Percentiles rank a stretch among this genome's conserved stretches.
Evolutionary conservation across 805 yeast species (phyloP).

Genomic region (Gaillardinia entomophila): DNA sequence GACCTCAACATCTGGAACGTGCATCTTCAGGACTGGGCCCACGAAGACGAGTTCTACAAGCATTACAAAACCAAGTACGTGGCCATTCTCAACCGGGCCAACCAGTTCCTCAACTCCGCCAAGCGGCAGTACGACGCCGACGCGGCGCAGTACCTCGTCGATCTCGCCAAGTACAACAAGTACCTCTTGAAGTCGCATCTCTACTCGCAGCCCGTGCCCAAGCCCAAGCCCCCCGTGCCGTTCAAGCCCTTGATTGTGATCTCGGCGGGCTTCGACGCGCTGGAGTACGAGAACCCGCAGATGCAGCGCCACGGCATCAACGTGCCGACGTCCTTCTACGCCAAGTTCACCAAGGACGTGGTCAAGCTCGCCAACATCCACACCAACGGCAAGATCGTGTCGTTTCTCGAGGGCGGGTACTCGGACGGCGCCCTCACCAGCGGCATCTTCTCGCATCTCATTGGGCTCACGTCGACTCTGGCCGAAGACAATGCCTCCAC

Average conservation of each 20-base stretch:
- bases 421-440: slow-evolving; percentile 76
- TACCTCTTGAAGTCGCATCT: slow-evolving; percentile 25
- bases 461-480: slow-evolving; percentile 48
- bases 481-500: slow-evolving; percentile 16
- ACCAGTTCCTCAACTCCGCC: slow-evolving; percentile 51
- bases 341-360: slow-evolving; percentile 66
- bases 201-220: slow-evolving; percentile 17
- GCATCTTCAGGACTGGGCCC: slow-evolving; percentile 62
- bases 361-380: slow-evolving; percentile 61
- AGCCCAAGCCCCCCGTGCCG: slow-evolving; percentile 31
- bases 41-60: slow-evolving; percentile 59
- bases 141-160: slow-evolving; percentile 19
- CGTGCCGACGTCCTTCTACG: slow-evolving; percentile 76
- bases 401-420: slow-evolving; percentile 81
- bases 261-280: slow-evolving; percentile 86
- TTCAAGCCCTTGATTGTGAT: slow-evolving; percentile 54
- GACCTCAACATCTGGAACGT: slow-evolving; percentile 80
- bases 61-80: slow-evolving; percentile 59
- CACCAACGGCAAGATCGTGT: slow-evolving; percentile 55
- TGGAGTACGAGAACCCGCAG: slow-evolving; percentile 72
- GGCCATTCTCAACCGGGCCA: slow-evolving; percentile 58
- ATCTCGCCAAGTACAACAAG: slow-evolving; percentile 24
- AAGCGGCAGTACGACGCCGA: slow-evolving; percentile 38
- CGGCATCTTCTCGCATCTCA: slow-evolving; percentile 73
- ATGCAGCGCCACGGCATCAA: slow-evolving; percentile 83